Evolutionary conservation across 108 stramenopile species (phyloP).

Genomic region (Cyclotella choctawhatcheeana): DNA sequence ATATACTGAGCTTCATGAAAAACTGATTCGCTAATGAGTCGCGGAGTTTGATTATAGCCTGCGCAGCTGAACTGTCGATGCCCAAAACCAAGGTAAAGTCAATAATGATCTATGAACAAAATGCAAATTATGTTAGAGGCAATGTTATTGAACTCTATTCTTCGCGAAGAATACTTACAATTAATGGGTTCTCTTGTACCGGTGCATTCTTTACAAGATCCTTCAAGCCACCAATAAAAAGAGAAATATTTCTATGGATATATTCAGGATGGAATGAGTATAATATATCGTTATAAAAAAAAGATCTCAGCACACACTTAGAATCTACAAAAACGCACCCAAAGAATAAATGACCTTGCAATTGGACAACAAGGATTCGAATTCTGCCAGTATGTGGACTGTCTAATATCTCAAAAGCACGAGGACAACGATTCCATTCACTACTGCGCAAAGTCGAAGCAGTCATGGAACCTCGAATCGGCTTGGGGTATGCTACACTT

Average conservation of each 20-base stretch:
- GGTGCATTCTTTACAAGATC: constrained; percentile 20
- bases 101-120: constrained; percentile 55
- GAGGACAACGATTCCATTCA: constrained; percentile 50
- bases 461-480: constrained; percentile 70
- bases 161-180: constrained; percentile 28
- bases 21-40: constrained; percentile 50
- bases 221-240: constrained; percentile 47
- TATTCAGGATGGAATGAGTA: not conserved
- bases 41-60: constrained; percentile 70
- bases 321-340: not conserved
- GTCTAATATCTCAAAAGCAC: constrained; percentile 56
- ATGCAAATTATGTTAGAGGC: not conserved
- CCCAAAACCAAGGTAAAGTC: constrained; percentile 75
- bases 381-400: constrained; percentile 42
- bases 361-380: constrained; percentile 63
- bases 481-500: constrained; percentile 59
- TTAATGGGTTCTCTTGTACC: constrained; percentile 18
- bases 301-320: not conserved
- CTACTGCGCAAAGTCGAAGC: constrained; percentile 73
- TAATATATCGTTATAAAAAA: not conserved
- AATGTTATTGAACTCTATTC: not conserved
- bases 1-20: constrained; percentile 52
- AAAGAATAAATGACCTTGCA: constrained; percentile 73
- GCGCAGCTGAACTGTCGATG: constrained; percentile 77
- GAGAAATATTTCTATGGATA: constrained; percentile 60